Evolutionary conservation across 1,139 yeast species (phyloP), one percentile per base, ranked within the genome.

Genomic region (Suhomyces ambrosiae): DNA sequence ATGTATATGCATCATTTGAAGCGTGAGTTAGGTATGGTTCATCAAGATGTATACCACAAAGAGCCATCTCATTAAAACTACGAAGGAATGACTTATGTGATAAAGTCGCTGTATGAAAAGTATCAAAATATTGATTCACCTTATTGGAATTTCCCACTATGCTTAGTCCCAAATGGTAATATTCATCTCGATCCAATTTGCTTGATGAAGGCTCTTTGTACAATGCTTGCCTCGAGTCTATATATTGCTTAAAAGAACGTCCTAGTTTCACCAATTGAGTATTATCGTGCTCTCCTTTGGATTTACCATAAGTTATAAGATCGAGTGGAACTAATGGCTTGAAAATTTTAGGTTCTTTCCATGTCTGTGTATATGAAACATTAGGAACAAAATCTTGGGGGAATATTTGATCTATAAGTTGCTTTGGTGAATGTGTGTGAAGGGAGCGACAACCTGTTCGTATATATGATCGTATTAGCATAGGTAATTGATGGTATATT

Each of bases 191-290:
- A 28, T 32, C 33, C 12, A 40, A 26, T 9, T 23, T 27, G 4
- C 13, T 17, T 4, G 21, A 13, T 2, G 22, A 10, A 4, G 26
- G 8, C 10, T 17, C 5, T 4, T 23, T 23, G 4, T 17, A 15
- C n/a, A 36, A 11, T 4, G 13, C 23, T 28, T 32, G 40, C 3
- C 37, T 23, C 3, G 38, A 24, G 11, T 32, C 31, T 9, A 36
- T 10, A 16, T 30, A 33, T 14, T 27, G 35, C 18, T 34, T 34
- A 32, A 38, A 38, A 7, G 38, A 12, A 7, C 40, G 22, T 22
- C 37, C 42, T n/a, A 35, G 32, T 9, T 28, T 27, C 3, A 32
- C 39, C 23, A 31, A 33, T n/a, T 27, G 30, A 11, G 32, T 12
- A 15, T 30, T 27, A 11, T 34, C 29, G 5, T 11, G 14, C 8